Percentiles rank a stretch among this genome's conserved stretches.
phyloP scores from a whole-genome alignment of 2,329 filamentous ascomycete genomes.

The Verruconis gallopava region DNA sequence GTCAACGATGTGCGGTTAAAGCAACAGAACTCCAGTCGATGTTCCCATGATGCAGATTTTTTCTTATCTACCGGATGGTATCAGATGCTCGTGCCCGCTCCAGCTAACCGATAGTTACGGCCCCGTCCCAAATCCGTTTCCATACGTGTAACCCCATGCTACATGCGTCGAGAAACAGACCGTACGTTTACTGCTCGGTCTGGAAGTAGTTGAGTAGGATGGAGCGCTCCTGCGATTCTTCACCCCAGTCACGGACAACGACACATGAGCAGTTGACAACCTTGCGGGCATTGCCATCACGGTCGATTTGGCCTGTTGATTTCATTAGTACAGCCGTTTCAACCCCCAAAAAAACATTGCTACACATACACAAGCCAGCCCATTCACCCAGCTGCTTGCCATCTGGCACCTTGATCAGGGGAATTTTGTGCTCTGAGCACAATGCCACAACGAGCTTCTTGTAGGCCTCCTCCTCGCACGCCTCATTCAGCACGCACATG shows the following conservation, averaged over 20 bases:
- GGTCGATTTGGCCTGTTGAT: slow-evolving; percentile 78
- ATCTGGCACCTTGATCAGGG: slow-evolving; percentile 98
- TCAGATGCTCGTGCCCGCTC: no score
- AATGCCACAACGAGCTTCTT: slow-evolving; percentile 99
- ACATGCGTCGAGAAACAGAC: no score
- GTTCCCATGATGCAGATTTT: no score
- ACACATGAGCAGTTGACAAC: slow-evolving; percentile 99
- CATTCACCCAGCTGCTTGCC: slow-evolving; percentile 99
- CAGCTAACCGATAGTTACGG: no score
- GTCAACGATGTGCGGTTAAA: no score
- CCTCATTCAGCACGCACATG: slow-evolving; percentile 99
- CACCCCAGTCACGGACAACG: slow-evolving; percentile 99
- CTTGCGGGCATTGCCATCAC: slow-evolving; percentile 98
- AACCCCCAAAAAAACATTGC: slow-evolving; percentile 8
- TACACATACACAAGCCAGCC: slow-evolving; percentile 91
- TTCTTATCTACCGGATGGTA: no score
- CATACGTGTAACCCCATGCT: no score
- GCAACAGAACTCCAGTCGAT: no score
- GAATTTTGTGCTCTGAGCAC: slow-evolving; percentile 99
- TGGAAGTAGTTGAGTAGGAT: slow-evolving; percentile 99
- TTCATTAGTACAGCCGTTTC: slow-evolving; percentile 11
- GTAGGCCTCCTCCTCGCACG: slow-evolving; percentile 99
- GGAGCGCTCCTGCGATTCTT: slow-evolving; percentile 97
- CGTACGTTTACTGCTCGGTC: slow-evolving; percentile 46
- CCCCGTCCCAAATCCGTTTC: no score